phyloP scores from a whole-genome alignment of 2,329 filamentous ascomycete species.

The Aspergillus tanneri region DNA sequence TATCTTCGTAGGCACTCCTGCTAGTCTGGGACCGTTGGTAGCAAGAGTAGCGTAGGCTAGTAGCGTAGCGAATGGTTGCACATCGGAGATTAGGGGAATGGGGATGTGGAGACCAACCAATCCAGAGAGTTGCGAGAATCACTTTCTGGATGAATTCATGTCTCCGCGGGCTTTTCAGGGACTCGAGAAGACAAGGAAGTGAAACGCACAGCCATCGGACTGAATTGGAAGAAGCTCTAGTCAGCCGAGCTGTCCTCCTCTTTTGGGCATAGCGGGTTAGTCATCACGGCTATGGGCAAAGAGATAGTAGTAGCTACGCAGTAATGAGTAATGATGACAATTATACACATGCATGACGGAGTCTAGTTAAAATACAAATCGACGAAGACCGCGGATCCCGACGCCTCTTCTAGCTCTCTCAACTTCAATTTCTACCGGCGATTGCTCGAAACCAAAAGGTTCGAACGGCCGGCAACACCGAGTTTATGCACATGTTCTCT shows the following conservation, averaged over 20 bases:
- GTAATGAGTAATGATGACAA: too few relatives aligned
- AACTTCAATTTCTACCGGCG: too few relatives aligned
- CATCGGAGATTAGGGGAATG: neutral
- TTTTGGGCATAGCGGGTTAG: neutral
- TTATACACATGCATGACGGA: neutral
- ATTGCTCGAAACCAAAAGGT: too few relatives aligned
- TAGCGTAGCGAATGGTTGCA: neutral
- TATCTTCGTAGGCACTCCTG: neutral
- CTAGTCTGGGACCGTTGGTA: neutral
- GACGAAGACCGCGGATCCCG: neutral
- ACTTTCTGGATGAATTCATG: neutral
- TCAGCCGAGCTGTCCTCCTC: too few relatives aligned
- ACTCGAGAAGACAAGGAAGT: neutral
- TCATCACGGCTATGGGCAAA: too few relatives aligned
- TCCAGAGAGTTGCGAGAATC: neutral
- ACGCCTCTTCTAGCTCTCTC: too few relatives aligned
- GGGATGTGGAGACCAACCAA: neutral
- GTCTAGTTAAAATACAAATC: neutral
- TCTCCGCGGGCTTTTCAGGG: neutral
- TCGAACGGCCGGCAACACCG: constrained; percentile 74
- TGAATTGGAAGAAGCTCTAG: too few relatives aligned
- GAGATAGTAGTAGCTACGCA: too few relatives aligned
- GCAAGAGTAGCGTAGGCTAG: neutral
- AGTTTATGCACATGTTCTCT: constrained; percentile 75
- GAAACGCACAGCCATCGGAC: too few relatives aligned